Evolutionary conservation across 176 grass and related monocot genomes (phyloP).

Genomic region (Carex pumila): DNA sequence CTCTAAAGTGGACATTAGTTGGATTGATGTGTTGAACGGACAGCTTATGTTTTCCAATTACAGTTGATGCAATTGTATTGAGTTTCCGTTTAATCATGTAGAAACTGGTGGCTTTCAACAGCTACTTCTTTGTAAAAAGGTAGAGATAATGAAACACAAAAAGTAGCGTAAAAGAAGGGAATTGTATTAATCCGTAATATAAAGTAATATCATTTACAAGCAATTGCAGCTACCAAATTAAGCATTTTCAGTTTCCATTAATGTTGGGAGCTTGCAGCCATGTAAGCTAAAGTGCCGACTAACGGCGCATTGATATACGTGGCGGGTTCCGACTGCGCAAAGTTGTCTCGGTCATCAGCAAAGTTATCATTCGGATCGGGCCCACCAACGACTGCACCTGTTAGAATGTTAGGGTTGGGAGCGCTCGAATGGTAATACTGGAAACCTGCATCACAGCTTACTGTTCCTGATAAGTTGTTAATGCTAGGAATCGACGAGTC

Average conservation of each 20-base stretch:
- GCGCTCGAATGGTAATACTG: constrained; percentile 27
- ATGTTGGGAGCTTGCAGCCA: constrained; percentile 19
- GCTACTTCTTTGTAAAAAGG: not conserved
- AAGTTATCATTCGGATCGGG: constrained; percentile 39
- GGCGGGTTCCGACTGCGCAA: constrained; percentile 57
- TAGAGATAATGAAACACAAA: not conserved
- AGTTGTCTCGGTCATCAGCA: constrained; percentile 40
- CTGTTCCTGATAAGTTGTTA: constrained; percentile 12
- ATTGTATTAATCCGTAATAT: not conserved
- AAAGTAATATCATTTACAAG: not conserved
- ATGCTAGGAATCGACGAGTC: constrained; percentile 44
- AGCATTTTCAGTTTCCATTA: not conserved
- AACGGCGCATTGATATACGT: constrained; percentile 74
- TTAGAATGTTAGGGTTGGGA: constrained; percentile 55
- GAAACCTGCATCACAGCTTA: constrained; percentile 38
- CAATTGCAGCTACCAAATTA: not conserved
- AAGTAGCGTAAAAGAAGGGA: not conserved
- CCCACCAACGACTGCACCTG: constrained; percentile 50
- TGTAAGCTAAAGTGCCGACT: constrained; percentile 52
- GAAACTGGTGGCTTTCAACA: too few species aligned
- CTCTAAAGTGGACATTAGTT: too few species aligned
- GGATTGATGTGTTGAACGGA: not conserved
- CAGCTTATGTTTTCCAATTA: not conserved
- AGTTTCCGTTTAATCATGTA: too few species aligned
- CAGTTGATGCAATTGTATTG: too few species aligned